A percentile compares a stretch with the other conserved stretches of the same genome.
phyloP scores from a whole-genome alignment of 352 stramenopile genomes.

The Aphanomyces euteiches region DNA sequence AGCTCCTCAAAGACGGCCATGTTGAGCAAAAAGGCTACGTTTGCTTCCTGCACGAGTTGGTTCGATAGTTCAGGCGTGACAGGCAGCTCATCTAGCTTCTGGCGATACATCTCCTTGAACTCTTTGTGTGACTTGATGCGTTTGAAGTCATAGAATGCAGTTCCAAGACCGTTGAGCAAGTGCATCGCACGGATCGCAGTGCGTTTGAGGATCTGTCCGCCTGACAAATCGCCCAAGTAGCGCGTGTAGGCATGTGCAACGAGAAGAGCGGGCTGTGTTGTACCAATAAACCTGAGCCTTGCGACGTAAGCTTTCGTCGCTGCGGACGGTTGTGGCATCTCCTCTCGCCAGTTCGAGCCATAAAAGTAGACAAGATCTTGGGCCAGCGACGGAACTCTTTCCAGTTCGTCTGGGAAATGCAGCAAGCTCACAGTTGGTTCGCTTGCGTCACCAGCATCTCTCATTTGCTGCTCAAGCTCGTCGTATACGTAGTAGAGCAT shows the following conservation, averaged over 20 bases:
- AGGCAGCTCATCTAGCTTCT: conserved; percentile 43
- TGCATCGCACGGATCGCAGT: conserved; percentile 42
- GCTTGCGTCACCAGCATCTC: background rate
- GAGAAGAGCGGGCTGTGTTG: conserved; percentile 55
- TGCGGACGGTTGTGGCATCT: conserved; percentile 43
- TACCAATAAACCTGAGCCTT: conserved; percentile 27
- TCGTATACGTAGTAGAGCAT: conserved; percentile 60
- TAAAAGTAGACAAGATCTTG: conserved; percentile 56
- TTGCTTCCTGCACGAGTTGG: conserved; percentile 53
- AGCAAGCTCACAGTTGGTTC: conserved; percentile 40
- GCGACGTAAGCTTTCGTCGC: conserved; percentile 4
- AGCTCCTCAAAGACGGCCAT: conserved; percentile 76
- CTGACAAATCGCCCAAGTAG: conserved; percentile 71
- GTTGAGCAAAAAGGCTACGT: conserved; percentile 69
- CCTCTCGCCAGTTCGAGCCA: conserved; percentile 37
- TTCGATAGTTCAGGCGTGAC: conserved; percentile 38
- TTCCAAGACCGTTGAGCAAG: conserved; percentile 36
- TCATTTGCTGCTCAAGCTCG: conserved; percentile 41
- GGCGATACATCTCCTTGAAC: conserved; percentile 66
- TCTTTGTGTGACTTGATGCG: conserved; percentile 42
- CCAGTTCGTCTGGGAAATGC: conserved; percentile 48
- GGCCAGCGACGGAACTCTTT: conserved; percentile 37
- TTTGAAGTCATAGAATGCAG: conserved; percentile 57
- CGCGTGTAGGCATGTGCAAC: conserved; percentile 73
- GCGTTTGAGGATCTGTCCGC: conserved; percentile 60